Evolutionary conservation across 75 land plant species (phyloP).

Genomic region (Selaginella moellendorffii): DNA sequence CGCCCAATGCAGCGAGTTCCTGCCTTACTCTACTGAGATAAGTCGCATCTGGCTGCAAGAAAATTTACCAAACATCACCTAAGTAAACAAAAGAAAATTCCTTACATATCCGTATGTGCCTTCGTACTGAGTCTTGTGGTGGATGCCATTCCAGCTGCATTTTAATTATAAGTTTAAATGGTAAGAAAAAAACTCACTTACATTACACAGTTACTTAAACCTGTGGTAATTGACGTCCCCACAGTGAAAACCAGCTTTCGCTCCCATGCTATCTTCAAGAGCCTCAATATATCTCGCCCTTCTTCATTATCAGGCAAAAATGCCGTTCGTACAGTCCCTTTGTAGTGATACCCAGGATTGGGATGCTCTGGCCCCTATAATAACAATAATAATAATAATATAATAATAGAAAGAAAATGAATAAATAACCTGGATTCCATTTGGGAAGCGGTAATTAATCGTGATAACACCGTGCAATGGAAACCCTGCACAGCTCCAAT

Average conservation of each 20-base stretch:
- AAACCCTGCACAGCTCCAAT: constrained; percentile 17
- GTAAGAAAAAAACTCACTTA: no score
- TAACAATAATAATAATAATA: no score
- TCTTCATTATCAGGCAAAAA: constrained; percentile 25
- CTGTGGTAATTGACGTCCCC: constrained; percentile 29
- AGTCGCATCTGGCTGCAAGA: constrained; percentile 24
- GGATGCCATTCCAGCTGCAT: constrained; percentile 33
- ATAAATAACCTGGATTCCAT: constrained; percentile 21
- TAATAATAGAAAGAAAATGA: no score
- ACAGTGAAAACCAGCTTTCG: constrained; percentile 19
- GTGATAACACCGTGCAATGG: constrained; percentile 16
- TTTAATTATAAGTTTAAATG: no score
- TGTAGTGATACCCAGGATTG: constrained; percentile 24
- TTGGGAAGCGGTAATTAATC: constrained; percentile 22
- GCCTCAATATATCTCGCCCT: constrained; percentile 27
- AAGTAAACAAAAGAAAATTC: not conserved
- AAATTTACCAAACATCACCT: not conserved
- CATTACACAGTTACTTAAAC: constrained; percentile 17
- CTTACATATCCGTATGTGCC: constrained; percentile 33
- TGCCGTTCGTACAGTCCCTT: constrained; percentile 24
- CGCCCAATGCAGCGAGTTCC: constrained; percentile 21
- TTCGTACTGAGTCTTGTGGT: constrained; percentile 27
- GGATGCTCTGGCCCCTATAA: constrained; percentile 28
- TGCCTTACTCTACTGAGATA: constrained; percentile 25
- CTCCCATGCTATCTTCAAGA: constrained; percentile 31